Conservation (phyloP, 371 early-diverging fungal genomes). For the Circinella umbellata region DNA sequence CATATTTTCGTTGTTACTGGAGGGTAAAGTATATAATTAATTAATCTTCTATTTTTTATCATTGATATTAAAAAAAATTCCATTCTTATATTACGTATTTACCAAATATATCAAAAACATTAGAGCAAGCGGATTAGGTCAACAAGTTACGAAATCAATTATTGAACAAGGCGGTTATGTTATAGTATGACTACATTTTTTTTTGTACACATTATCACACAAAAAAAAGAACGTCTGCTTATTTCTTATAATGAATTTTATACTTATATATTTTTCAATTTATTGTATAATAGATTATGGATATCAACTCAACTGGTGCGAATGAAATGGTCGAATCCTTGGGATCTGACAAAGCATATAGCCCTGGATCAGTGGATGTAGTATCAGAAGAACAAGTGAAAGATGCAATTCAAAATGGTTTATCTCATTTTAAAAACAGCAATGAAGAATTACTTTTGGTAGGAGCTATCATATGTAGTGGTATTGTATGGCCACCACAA, state of each 20-base stretch:
- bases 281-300: constrained; percentile 44
- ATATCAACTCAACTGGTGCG: constrained; percentile 46
- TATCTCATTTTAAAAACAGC: constrained; percentile 33
- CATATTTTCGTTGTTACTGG: constrained; percentile 46
- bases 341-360: constrained; percentile 34
- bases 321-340: constrained; percentile 31
- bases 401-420: constrained; percentile 35
- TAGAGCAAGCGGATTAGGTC: constrained; percentile 51
- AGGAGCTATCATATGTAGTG: constrained; percentile 59
- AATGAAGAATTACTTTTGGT: constrained; percentile 12
- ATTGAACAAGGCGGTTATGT: constrained; percentile 30
- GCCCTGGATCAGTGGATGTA: constrained; percentile 52
- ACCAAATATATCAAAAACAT: not conserved
- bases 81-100: too few species aligned
- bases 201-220: not conserved
- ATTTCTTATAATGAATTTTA: too few species aligned
- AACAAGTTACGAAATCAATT: constrained; percentile 30
- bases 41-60: not conserved
- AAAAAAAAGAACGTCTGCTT: too few species aligned
- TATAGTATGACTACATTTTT: constrained; percentile 20
- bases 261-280: too few species aligned
- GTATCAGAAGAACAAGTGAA: constrained; percentile 53
- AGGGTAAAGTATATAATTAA: constrained; percentile 30
- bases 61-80: not conserved
- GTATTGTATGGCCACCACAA: constrained; percentile 42